Evolutionary conservation across 768 basidiomycete species (phyloP).

Genomic region (Kwoniella botswanensis): DNA sequence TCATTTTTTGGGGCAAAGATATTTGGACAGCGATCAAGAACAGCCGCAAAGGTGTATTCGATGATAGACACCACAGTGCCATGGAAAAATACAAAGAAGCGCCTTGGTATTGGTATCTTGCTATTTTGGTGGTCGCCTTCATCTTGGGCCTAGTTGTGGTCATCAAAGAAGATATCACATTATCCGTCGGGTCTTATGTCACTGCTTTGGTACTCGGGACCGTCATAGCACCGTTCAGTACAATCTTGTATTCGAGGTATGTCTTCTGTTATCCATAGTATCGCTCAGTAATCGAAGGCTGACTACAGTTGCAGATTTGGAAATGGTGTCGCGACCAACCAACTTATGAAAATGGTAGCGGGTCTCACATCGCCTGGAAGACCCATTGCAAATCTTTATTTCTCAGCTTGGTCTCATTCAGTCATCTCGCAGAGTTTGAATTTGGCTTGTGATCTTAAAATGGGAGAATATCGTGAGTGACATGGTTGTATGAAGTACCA

Average conservation of each 20-base stretch:
- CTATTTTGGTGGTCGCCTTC: constrained; percentile 45
- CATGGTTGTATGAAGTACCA: neutral
- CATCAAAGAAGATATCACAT: constrained; percentile 66
- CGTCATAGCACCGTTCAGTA: constrained; percentile 14
- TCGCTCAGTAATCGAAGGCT: constrained; percentile 66
- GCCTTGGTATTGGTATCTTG: constrained; percentile 66
- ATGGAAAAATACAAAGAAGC: constrained; percentile 63
- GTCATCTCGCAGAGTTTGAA: constrained; percentile 29
- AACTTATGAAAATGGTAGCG: constrained; percentile 57
- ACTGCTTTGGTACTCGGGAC: constrained; percentile 60
- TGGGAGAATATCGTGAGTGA: constrained; percentile 16
- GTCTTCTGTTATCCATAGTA: neutral
- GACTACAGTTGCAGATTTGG: constrained; percentile 64
- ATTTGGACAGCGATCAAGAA: constrained; percentile 59
- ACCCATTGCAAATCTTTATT: constrained; percentile 26
- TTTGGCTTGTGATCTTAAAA: constrained; percentile 15
- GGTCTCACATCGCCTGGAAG: constrained; percentile 30
- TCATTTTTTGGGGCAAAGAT: constrained; percentile 68
- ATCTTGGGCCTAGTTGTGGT: constrained; percentile 65
- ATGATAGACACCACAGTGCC: constrained; percentile 65
- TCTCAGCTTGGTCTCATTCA: constrained; percentile 20
- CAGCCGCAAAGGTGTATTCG: constrained; percentile 62
- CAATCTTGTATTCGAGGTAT: constrained; percentile 6
- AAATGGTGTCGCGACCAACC: constrained; percentile 67
- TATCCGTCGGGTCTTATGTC: constrained; percentile 70